Evolutionary conservation across 1,284 basidiomycete species (phyloP), one percentile per base, ranked within the genome.

Genomic region (Thelephora terrestris): DNA sequence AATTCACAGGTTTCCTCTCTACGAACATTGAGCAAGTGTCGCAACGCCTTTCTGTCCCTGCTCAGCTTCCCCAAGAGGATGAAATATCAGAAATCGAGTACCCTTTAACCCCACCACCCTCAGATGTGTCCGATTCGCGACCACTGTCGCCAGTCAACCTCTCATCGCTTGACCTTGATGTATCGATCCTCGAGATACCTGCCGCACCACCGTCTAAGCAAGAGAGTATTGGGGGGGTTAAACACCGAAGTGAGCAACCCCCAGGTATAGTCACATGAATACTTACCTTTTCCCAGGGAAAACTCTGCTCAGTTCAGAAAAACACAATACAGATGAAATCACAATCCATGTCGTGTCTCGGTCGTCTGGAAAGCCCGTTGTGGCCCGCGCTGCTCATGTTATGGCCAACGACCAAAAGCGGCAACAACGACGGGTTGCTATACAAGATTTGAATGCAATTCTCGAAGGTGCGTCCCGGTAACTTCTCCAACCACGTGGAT

Each of bases 91-190:
- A 65, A 18, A 59, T 74, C 3, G 75, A 78, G 58, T 85, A 79
- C 59, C 83, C 84, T 38, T 67, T 76, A 47, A 88, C 85, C 0
- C 85, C 85, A 23, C 85, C 85, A 2, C 66, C 73, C 18, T 86
- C 85, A 7, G 83, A 85, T 57, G 71, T 74, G 55, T 76, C 81
- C 20, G 75, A 74, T 23, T 83, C 80, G 5, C 70, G 77, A 52
- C 71, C 76, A 18, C 63, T 78, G 23, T 79, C 81, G 1, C 79
- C 79, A 9, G 69, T 40, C 53, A 56, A 18, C 17, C 56, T 9
- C 54, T 52, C 21, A 55, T 58, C 27, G 60, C 54, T 42, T 2
- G 60, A 65, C 48, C 58, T 71, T 17, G 61, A 64, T 39, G 59
- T 71, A 14, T 64, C 66, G 20, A 73, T 68, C 7, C 60, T 79